Evolutionary conservation across 2,329 filamentous ascomycete species (phyloP).

Genomic region (Rhexocercosporidium sp.): DNA sequence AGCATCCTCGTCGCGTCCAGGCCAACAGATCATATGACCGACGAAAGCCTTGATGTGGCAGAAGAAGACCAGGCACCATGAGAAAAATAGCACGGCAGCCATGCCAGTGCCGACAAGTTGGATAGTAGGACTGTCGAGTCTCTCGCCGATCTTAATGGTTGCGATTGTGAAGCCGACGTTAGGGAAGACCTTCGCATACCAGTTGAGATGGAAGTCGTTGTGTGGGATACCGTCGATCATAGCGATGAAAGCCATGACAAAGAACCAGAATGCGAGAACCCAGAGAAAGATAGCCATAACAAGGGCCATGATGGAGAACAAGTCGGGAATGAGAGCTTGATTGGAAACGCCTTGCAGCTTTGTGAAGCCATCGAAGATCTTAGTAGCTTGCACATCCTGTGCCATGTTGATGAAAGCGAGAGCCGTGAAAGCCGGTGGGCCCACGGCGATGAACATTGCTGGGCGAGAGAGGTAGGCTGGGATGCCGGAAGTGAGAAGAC

Average conservation of each 20-base stretch:
- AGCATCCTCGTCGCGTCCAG: conserved; percentile 43
- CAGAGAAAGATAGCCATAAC: conserved; percentile 62
- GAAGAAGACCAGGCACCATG: conserved; percentile 39
- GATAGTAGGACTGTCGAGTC: conserved; percentile 50
- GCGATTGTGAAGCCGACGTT: conserved; percentile 64
- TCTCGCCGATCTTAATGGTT: conserved; percentile 57
- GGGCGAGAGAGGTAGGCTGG: conserved; percentile 68
- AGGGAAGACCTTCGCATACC: conserved; percentile 68
- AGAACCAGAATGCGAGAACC: conserved; percentile 64
- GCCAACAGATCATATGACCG: conserved; percentile 40
- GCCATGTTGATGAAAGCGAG: conserved; percentile 72
- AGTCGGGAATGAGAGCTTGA: conserved; percentile 41
- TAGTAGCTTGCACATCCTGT: conserved; percentile 27
- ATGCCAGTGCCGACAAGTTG: conserved; percentile 46
- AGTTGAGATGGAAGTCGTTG: conserved; percentile 62
- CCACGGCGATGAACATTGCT: conserved; percentile 76
- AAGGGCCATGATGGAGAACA: conserved; percentile 44
- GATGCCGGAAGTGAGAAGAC: conserved; percentile 63
- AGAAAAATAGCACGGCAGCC: conserved; percentile 54
- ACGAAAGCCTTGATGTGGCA: conserved; percentile 39
- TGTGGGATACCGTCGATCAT: conserved; percentile 48
- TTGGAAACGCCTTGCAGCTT: conserved; percentile 52
- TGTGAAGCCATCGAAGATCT: conserved; percentile 35
- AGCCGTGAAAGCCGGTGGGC: conserved; percentile 72
- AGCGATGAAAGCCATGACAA: conserved; percentile 47